Evolutionary conservation across 495 filamentous ascomycete species (phyloP).

Genomic region (Penicillium flavigenum): DNA sequence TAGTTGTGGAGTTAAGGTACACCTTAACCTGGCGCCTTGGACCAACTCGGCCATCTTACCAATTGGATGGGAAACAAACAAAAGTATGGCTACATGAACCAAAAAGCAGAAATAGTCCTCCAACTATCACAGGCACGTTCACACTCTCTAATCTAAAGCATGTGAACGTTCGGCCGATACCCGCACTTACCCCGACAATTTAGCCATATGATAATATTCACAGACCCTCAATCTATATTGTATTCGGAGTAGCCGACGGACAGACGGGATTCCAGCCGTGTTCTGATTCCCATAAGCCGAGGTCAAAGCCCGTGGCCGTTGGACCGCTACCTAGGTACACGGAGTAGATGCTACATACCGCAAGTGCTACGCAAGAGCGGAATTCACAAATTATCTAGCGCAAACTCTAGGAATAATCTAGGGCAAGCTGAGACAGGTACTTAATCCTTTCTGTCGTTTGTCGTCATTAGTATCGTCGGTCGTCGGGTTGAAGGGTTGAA

Average conservation of each 20-base stretch:
- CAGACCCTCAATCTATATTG: not conserved
- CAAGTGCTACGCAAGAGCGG: not conserved
- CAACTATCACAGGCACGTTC: too few species aligned
- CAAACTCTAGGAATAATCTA: not conserved
- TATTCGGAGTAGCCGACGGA: not conserved
- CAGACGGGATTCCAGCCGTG: not conserved
- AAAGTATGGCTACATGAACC: not conserved
- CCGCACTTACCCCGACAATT: not conserved
- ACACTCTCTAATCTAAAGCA: not conserved
- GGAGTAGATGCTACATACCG: not conserved
- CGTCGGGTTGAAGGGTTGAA: constrained; percentile 3
- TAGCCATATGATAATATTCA: not conserved
- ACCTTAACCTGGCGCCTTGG: constrained; percentile 43
- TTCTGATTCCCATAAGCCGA: constrained; percentile 1
- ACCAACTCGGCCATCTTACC: constrained; percentile 44
- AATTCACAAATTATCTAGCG: not conserved
- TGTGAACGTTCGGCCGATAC: not conserved
- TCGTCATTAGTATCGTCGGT: not conserved
- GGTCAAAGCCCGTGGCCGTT: not conserved
- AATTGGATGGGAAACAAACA: not conserved
- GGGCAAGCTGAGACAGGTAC: not conserved
- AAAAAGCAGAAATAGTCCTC: not conserved
- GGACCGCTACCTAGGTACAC: not conserved
- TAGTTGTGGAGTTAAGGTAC: constrained; percentile 26
- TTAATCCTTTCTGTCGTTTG: not conserved